Conservation (phyloP, 495 filamentous ascomycete genomes). For the Penicillium diatomitis region DNA sequence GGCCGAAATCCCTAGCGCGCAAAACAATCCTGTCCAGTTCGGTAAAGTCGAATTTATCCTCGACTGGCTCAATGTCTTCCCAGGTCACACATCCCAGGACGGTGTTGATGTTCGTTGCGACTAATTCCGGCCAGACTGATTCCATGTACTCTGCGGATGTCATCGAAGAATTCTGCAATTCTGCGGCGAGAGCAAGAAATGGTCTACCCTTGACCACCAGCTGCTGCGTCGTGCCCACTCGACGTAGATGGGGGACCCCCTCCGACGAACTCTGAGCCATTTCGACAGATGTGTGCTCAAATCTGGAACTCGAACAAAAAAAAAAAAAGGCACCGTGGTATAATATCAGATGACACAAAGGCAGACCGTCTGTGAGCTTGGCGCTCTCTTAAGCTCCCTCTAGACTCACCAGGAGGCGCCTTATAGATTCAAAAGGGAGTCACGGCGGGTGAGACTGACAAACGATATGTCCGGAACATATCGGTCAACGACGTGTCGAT, state of each 20-base stretch:
- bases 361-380: too few species aligned
- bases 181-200: constrained; percentile 34
- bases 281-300: too few species aligned
- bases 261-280: too few species aligned
- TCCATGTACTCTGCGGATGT: constrained; percentile 37
- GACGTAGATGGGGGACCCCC: constrained; percentile 20
- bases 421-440: too few species aligned
- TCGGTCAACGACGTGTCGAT: too few species aligned
- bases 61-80: constrained; percentile 40
- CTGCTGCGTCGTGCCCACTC: constrained; percentile 22
- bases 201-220: constrained; percentile 39
- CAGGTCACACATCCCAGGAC: constrained; percentile 43
- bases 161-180: constrained; percentile 44
- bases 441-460: too few species aligned
- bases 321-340: too few species aligned
- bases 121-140: constrained; percentile 33
- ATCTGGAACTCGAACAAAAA: too few species aligned
- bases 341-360: too few species aligned
- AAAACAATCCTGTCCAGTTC: constrained; percentile 35
- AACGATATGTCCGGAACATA: too few species aligned
- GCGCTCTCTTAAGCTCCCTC: too few species aligned
- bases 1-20: constrained; percentile 27
- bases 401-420: too few species aligned
- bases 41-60: constrained; percentile 36
- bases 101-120: constrained; percentile 36